phyloP scores from a whole-genome alignment of 345 rosid genomes.

The Capsella bursapastoris region DNA sequence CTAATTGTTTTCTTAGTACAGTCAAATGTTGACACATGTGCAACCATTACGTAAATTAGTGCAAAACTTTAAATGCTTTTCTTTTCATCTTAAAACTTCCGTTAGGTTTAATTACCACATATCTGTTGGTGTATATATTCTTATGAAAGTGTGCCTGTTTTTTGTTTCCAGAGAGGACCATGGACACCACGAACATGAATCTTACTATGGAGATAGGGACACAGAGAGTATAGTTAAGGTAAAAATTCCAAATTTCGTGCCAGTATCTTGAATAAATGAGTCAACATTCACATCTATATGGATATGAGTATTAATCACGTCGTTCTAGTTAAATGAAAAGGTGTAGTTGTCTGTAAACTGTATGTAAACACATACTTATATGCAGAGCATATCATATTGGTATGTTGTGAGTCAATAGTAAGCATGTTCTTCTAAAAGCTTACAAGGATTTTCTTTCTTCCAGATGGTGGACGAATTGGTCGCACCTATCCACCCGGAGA shows the following conservation, averaged over 20 bases:
- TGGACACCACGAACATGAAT: conserved; percentile 98
- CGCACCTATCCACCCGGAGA: conserved; percentile 67
- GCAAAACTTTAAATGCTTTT: neutral
- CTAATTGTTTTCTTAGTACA: conserved; percentile 19
- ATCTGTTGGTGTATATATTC: conserved; percentile 19
- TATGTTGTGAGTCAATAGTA: conserved; percentile 21
- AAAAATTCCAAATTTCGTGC: conserved; percentile 32
- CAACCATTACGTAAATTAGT: conserved; percentile 9
- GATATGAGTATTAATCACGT: conserved; percentile 18
- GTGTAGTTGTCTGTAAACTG: neutral
- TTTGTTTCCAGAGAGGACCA: conserved; percentile 74
- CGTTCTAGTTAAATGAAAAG: conserved; percentile 4
- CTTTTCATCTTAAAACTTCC: conserved; percentile 6
- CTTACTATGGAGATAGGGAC: conserved; percentile 99
- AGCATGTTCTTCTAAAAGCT: conserved; percentile 18
- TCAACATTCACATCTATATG: conserved; percentile 14
- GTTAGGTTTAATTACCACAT: conserved; percentile 1
- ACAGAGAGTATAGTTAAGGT: conserved; percentile 95
- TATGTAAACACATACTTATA: neutral
- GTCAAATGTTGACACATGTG: conserved; percentile 34
- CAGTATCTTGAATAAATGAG: conserved; percentile 8
- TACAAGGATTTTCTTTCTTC: conserved; percentile 38
- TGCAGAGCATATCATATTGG: conserved; percentile 19
- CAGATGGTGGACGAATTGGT: conserved; percentile 81
- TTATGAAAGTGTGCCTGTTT: conserved; percentile 16